phyloP scores from a whole-genome alignment of 2,329 filamentous ascomycete genomes.

The Cladosporium sphaerospermum region DNA sequence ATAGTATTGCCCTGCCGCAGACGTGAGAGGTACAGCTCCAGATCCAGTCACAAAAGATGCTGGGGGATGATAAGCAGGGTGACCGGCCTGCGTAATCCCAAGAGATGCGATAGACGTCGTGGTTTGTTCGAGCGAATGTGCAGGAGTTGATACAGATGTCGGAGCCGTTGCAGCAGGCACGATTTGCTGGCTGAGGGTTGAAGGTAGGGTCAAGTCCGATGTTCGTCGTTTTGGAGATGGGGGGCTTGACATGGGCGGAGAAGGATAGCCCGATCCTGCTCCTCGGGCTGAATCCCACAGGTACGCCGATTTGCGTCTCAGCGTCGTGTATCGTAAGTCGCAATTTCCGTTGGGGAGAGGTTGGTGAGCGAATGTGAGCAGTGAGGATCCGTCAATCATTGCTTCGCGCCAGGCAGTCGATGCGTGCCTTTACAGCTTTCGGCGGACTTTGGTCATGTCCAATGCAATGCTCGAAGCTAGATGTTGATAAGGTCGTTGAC shows the following conservation, averaged over 20 bases:
- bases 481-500: no score
- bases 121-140: not conserved
- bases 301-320: constrained; percentile 10
- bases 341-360: not conserved
- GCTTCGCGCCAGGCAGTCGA: constrained; percentile 2
- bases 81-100: not conserved
- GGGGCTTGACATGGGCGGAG: constrained; percentile 48
- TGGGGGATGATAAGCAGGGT: not conserved
- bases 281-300: not conserved
- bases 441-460: not conserved
- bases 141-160: not conserved
- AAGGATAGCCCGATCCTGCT: constrained; percentile 34
- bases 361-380: constrained; percentile 4
- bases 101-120: not conserved
- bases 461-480: no score
- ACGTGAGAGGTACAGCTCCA: not conserved
- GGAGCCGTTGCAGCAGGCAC: not conserved
- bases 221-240: constrained; percentile 32
- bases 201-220: constrained; percentile 11
- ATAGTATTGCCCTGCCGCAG: not conserved
- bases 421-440: not conserved
- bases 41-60: constrained; percentile 2
- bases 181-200: not conserved
- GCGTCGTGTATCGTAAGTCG: constrained; percentile 2
- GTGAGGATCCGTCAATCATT: constrained; percentile 7